Conservation (phyloP, 73 alveolate genomes). For the Tetrahymena thermophila region DNA sequence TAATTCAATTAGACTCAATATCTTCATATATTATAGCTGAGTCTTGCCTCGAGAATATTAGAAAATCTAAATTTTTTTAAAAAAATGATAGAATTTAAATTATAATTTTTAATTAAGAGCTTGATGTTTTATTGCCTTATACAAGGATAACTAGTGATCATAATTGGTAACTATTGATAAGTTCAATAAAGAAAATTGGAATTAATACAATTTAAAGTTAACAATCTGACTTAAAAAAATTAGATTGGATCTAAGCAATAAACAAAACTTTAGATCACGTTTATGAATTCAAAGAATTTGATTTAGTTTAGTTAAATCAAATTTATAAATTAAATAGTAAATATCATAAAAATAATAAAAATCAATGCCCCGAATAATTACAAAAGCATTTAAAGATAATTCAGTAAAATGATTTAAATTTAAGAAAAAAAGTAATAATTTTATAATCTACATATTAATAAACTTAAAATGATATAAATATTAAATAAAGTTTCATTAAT, state of each 20-base stretch:
- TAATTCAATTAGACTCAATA: background rate
- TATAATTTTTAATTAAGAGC: background rate
- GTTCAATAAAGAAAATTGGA: background rate
- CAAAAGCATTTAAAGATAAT: too few species aligned
- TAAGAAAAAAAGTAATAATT: background rate
- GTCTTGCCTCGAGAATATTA: background rate
- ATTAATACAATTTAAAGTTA: too few species aligned
- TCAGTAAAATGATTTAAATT: too few species aligned
- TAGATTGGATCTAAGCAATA: background rate
- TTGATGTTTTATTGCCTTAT: background rate
- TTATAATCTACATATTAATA: background rate
- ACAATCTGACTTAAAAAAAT: too few species aligned
- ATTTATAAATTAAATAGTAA: too few species aligned
- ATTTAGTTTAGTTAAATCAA: background rate
- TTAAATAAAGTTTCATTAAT: too few species aligned
- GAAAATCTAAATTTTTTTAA: background rate
- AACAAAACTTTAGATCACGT: background rate
- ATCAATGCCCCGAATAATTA: too few species aligned
- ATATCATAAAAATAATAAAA: too few species aligned
- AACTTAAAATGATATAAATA: too few species aligned
- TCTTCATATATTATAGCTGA: background rate
- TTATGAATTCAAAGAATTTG: background rate
- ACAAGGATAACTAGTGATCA: background rate
- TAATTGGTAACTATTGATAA: background rate
- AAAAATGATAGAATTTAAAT: background rate